These are phyloP conservation scores for Gastrolobium villosum DNA, from an alignment of 306 rosid genomes.

Conservation along the genomic window DNA sequence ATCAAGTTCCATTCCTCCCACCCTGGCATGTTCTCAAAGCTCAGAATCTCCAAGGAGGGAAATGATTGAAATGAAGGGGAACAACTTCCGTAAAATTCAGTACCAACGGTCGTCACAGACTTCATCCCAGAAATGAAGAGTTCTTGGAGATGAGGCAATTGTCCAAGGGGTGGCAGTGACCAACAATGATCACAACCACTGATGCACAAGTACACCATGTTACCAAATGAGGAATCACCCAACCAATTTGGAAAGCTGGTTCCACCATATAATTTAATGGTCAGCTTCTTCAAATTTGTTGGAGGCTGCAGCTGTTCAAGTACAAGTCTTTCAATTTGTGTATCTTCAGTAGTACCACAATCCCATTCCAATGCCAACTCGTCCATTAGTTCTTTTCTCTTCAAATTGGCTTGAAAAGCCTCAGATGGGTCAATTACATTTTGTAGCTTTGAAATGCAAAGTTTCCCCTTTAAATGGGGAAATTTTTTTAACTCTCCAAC, in stretches of 20 bases:
- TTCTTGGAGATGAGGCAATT: background rate
- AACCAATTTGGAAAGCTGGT: conserved; percentile 14
- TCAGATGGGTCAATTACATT: conserved; percentile 17
- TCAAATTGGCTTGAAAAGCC: background rate
- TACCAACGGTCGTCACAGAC: conserved; percentile 10
- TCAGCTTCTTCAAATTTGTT: conserved; percentile 30
- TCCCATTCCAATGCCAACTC: conserved; percentile 31
- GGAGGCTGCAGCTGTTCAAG: conserved; percentile 22
- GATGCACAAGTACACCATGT: conserved; percentile 8
- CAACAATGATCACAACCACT: background rate
- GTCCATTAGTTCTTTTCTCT: background rate
- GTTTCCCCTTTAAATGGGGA: conserved; percentile 17
- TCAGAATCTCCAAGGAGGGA: conserved; percentile 25
- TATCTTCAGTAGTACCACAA: background rate
- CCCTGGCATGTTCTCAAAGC: background rate
- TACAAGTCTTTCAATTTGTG: background rate
- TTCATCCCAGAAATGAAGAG: conserved; percentile 7
- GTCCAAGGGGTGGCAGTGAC: conserved; percentile 33
- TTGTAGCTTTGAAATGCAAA: conserved; percentile 21
- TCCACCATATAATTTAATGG: conserved; percentile 10
- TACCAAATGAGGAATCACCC: conserved; percentile 1
- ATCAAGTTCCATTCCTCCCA: conserved; percentile 38
- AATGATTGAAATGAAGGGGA: conserved; percentile 29
- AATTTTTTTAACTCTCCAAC: conserved; percentile 7
- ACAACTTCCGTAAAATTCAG: conserved; percentile 21